phyloP scores from a whole-genome alignment of 2,329 filamentous ascomycete genomes.

The Alternaria incomplexa region DNA sequence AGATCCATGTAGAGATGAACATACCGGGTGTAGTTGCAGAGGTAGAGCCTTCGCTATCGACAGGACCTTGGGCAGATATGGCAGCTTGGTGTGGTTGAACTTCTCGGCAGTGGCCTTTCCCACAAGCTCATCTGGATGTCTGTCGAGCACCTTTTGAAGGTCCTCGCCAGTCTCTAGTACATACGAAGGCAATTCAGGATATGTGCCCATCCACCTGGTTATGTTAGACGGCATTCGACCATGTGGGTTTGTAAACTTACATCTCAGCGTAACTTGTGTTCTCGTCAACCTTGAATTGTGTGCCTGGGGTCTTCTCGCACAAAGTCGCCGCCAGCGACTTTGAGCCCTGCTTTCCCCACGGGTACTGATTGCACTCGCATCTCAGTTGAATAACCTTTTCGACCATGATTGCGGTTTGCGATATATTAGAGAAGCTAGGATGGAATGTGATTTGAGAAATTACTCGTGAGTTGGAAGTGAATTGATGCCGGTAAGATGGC shows the following conservation, averaged over 20 bases:
- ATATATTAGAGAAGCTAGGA: not conserved
- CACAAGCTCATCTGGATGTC: constrained; percentile 66
- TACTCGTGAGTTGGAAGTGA: not conserved
- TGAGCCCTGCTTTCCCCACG: constrained; percentile 73
- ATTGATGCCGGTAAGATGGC: not conserved
- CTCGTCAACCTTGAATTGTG: constrained; percentile 68
- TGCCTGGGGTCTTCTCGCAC: constrained; percentile 69
- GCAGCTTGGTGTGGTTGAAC: constrained; percentile 68
- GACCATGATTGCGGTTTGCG: constrained; percentile 48
- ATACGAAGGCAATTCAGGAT: constrained; percentile 72
- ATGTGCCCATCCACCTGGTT: constrained; percentile 73
- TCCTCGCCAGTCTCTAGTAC: constrained; percentile 67
- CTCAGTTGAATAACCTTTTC: constrained; percentile 61
- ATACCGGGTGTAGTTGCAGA: constrained; percentile 71
- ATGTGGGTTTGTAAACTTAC: constrained; percentile 24
- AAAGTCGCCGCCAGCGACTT: constrained; percentile 70
- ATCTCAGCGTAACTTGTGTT: constrained; percentile 68
- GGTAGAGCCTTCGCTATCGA: constrained; percentile 78
- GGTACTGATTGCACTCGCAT: constrained; percentile 66
- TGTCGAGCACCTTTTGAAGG: constrained; percentile 68
- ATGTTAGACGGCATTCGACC: constrained; percentile 7
- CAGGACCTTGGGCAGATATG: constrained; percentile 77
- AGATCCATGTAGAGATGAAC: not conserved
- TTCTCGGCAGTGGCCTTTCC: constrained; percentile 67
- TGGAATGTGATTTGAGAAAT: not conserved